Conservation (phyloP, 208 protist species). For the Trypanosoma platydactyli region DNA sequence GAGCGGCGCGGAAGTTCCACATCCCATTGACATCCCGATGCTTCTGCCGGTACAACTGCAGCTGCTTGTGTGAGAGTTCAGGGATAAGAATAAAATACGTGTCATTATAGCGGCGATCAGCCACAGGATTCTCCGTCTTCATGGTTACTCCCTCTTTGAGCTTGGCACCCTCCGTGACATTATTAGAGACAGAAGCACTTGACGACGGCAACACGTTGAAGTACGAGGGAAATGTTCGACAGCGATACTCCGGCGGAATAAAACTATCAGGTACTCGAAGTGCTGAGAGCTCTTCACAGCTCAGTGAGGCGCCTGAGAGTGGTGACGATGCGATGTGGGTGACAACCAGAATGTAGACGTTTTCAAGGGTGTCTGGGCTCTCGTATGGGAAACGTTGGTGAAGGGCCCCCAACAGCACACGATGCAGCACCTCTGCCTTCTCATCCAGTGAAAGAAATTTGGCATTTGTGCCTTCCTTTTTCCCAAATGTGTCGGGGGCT, state of each 20-base stretch:
- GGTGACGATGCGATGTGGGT: constrained; percentile 48
- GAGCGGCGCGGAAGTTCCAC: neutral
- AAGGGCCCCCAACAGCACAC: constrained; percentile 52
- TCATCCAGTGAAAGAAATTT: constrained; percentile 42
- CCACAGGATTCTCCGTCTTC: constrained; percentile 1
- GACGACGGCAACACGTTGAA: constrained; percentile 38
- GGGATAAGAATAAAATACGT: constrained; percentile 61
- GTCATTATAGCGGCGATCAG: constrained; percentile 38
- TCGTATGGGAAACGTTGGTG: constrained; percentile 71
- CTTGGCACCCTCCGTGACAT: constrained; percentile 1
- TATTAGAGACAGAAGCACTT: neutral
- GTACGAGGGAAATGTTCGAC: constrained; percentile 66
- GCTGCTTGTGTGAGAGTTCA: constrained; percentile 43
- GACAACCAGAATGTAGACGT: constrained; percentile 63
- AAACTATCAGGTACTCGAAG: constrained; percentile 39
- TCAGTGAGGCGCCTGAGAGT: constrained; percentile 33
- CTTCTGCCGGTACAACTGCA: constrained; percentile 31
- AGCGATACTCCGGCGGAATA: constrained; percentile 43
- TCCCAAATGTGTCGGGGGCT: neutral
- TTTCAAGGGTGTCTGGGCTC: constrained; percentile 50
- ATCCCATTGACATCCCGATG: constrained; percentile 22
- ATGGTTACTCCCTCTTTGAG: constrained; percentile 7
- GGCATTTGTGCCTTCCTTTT: constrained; percentile 4
- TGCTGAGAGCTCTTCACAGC: constrained; percentile 36
- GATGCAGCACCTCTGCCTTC: constrained; percentile 48